Evolutionary conservation across 2,329 filamentous ascomycete species (phyloP).

Genomic region (Epichloe glyceriae): DNA sequence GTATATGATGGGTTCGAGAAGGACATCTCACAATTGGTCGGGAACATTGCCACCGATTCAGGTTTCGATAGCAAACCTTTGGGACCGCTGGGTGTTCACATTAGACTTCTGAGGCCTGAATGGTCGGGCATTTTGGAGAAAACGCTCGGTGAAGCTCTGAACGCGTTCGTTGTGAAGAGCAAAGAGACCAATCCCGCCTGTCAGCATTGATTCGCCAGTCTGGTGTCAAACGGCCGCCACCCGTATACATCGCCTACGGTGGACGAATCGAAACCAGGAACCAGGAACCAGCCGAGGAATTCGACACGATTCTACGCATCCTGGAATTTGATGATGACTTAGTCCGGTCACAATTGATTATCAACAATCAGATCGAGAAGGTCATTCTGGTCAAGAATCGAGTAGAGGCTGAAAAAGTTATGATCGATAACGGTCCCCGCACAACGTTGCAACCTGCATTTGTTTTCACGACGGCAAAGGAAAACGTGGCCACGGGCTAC

Average conservation of each 20-base stretch:
- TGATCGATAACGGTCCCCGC: slow-evolving; percentile 49
- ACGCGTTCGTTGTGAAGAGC: slow-evolving; percentile 68
- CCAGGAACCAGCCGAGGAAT: slow-evolving; percentile 58
- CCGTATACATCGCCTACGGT: slow-evolving; percentile 26
- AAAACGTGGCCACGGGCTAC: slow-evolving; percentile 43
- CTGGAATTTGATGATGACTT: slow-evolving; percentile 71
- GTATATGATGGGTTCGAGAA: slow-evolving; percentile 51
- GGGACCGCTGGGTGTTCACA: slow-evolving; percentile 69
- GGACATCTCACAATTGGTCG: slow-evolving; percentile 50
- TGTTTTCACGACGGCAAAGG: slow-evolving; percentile 47
- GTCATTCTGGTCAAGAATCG: slow-evolving; percentile 61
- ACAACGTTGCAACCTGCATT: slow-evolving; percentile 63
- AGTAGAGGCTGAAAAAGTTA: slow-evolving; percentile 52
- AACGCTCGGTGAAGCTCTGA: slow-evolving; percentile 55
- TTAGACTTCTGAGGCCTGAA: slow-evolving; percentile 63
- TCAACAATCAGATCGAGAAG: slow-evolving; percentile 73
- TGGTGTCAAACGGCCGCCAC: slow-evolving; percentile 35
- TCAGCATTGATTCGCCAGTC: slow-evolving; percentile 48
- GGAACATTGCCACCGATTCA: slow-evolving; percentile 53
- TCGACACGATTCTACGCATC: slow-evolving; percentile 67
- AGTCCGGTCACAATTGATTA: slow-evolving; percentile 71
- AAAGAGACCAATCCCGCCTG: slow-evolving; percentile 64
- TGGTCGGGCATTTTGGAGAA: slow-evolving; percentile 79
- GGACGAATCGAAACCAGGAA: slow-evolving; percentile 21
- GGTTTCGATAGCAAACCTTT: slow-evolving; percentile 62